Base-by-base conservation (phyloP, 2,329 filamentous ascomycete genomes). In the Trematosphaeria pertusa region DNA sequence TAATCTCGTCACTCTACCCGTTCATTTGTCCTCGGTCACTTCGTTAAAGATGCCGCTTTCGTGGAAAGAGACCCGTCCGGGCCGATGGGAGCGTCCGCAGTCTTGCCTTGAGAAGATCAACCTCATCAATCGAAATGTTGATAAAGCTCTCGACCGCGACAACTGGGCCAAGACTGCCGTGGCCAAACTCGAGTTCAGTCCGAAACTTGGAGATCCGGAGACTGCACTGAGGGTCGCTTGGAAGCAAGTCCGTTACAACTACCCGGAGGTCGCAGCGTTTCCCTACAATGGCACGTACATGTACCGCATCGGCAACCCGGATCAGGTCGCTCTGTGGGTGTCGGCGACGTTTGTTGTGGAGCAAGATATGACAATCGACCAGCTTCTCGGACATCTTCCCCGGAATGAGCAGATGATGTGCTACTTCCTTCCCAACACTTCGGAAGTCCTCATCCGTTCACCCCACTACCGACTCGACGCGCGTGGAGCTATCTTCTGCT, bases 211-310 rank as follows among this genome's bases (percentile, higher is more conserved):
- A 22, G 56, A 62, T 20, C 59, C 59, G 9, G 58, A 43, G 17
- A 28, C 41, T 11, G 55, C 56, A 19, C 49, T 62, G 3, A 40
- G 44, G 30, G 47, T 42, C 28, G 59, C 59, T 8, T 62, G 59
- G 59, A 62, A 61, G 40, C 59, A 62, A 37, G 59, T 62, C n/a
- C 56, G 59, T 21, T 62, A 58, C 52, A 61, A 56, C 41, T 58
- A 58, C 31, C 59, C 59, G 2, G 59, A 62, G 38, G 52, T 62
- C 17, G 59, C 59, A 12, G 59, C 59, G 9, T 61, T 62, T n/a
- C 59, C 59, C 19, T 55, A 62, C 32, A 46, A 58, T 42, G 59
- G 54, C 21, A 57, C 34, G 11, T 62, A 62, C 24, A 54, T 62
- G 24, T 62, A 62, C 41, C 56, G 58, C 14, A 48, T 58, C 24